Evolutionary conservation across 495 filamentous ascomycete species (phyloP), one percentile per base, ranked within the genome.

Genomic region (Bombardia bombarda): DNA sequence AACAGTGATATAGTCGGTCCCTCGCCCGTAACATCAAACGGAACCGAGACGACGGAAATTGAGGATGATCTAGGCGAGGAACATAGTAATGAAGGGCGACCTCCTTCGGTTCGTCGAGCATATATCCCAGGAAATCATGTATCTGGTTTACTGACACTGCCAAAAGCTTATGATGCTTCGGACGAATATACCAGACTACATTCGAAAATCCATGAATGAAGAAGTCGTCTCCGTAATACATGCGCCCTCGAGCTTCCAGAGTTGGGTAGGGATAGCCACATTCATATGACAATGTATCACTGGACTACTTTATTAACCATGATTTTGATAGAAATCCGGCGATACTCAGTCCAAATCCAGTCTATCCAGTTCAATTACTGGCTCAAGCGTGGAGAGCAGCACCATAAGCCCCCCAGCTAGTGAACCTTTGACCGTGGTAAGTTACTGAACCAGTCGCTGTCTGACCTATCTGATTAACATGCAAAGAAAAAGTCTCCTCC

Each of bases 201-300:
- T 71, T 44, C 72, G 71, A 52, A 64, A 68, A 43, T 69, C 73
- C 18, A 66, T 72, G 28, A 77, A 80, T 46, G 82, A 90, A 43
- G 86, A 90, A 40, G 77, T 86, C 18, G 72, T 82, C 44, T 94
- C 88, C 3, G 88, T 92, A 37, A 94, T 95, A 52, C 87, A 93
- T 66, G 86, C 84, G 17, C 88, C 88, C 3, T 65, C 83, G 50
- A 84, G 82, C 30, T 94, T 89, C 63, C 72, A 76, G 38, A 73
- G 74, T 42, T 90, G 90, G 74, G 85, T 90, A 54, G 66, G 65
- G 16, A 14, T n/a, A n/a, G n/a, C n/a, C n/a, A n/a, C n/a, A n/a
- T n/a, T n/a, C n/a, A n/a, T n/a, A n/a, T n/a, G n/a, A n/a, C n/a
- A n/a, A n/a, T n/a, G n/a, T n/a, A n/a, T n/a, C n/a, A n/a, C n/a